These are phyloP conservation scores for Eleusine coracana DNA, from an alignment of 176 grass and related monocot species.

Conservation along the genomic window DNA sequence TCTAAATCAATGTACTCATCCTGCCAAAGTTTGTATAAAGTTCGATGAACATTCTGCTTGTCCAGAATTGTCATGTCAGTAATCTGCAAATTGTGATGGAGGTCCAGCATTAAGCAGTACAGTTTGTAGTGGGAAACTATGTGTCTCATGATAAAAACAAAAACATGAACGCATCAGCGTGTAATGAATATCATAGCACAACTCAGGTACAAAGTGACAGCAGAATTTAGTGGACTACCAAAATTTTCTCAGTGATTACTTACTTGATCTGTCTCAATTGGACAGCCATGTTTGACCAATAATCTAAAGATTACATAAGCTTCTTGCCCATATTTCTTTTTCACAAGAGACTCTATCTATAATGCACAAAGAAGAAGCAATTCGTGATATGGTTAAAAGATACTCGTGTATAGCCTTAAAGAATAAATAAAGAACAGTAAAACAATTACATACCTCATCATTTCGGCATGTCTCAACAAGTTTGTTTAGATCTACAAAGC, in stretches of 20 bases:
- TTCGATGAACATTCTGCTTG: conserved; percentile 73
- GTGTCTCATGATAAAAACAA: conserved; percentile 27
- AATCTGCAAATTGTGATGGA: conserved; percentile 62
- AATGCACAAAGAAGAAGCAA: conserved; percentile 35
- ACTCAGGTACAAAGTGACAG: conserved; percentile 8
- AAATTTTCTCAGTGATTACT: conserved; percentile 34
- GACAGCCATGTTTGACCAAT: conserved; percentile 49
- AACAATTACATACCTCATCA: conserved; percentile 70
- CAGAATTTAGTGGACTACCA: neutral
- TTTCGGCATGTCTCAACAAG: conserved; percentile 67
- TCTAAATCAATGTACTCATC: conserved; percentile 69
- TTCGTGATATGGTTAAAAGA: conserved; percentile 18
- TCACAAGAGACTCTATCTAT: conserved; percentile 76
- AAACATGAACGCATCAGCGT: conserved; percentile 15
- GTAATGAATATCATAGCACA: conserved; percentile 35
- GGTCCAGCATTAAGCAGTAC: conserved; percentile 18
- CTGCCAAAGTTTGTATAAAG: conserved; percentile 82
- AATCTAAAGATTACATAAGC: conserved; percentile 82
- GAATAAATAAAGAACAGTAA: conserved; percentile 14
- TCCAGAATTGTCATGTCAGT: conserved; percentile 71
- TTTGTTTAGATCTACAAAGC: conserved; percentile 69
- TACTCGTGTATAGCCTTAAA: neutral
- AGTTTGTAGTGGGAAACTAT: conserved; percentile 33
- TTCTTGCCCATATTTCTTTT: conserved; percentile 74
- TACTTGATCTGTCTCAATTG: conserved; percentile 80